Conservation (phyloP, 1,284 basidiomycete species). For the Bondarzewia mesenterica region DNA sequence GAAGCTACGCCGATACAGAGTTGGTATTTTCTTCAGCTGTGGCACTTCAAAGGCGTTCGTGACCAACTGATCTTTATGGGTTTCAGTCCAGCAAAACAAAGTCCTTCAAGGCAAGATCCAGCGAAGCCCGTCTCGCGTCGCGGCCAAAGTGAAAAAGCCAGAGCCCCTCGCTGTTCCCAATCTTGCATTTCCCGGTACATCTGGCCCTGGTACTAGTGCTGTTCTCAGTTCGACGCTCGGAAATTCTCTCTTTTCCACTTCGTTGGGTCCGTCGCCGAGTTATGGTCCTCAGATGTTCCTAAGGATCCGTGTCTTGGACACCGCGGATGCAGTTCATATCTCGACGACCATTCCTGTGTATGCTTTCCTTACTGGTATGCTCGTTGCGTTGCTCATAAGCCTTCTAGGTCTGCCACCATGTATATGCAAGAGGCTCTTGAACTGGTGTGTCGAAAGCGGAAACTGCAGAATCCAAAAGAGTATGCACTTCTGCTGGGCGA, state of each 20-base stretch:
- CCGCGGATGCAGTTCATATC: conserved; percentile 72
- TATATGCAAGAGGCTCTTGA: conserved; percentile 96
- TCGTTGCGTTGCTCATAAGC: background rate
- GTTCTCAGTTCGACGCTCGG: conserved; percentile 29
- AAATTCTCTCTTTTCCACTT: conserved; percentile 46
- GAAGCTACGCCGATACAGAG: conserved; percentile 71
- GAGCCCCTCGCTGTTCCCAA: conserved; percentile 21
- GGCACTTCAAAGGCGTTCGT: background rate
- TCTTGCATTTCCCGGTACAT: conserved; percentile 20
- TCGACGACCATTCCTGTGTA: conserved; percentile 87
- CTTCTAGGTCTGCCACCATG: conserved; percentile 80
- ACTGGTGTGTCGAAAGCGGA: conserved; percentile 69
- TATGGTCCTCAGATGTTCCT: conserved; percentile 77
- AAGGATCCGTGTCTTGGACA: conserved; percentile 70
- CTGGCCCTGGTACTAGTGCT: conserved; percentile 23
- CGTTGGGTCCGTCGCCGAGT: conserved; percentile 56
- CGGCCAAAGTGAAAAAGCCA: conserved; percentile 51
- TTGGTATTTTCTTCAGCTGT: conserved; percentile 24
- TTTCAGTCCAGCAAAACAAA: conserved; percentile 76
- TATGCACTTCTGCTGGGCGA: conserved; percentile 80
- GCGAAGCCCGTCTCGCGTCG: conserved; percentile 65
- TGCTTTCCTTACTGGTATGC: conserved; percentile 21
- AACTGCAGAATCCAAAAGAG: conserved; percentile 67
- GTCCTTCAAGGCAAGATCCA: conserved; percentile 70
- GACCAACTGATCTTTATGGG: background rate